A percentile compares a stretch with the other conserved stretches of the same genome.
phyloP scores from a whole-genome alignment of 23 red algal genomes.

The Gracilaria gracilis region DNA sequence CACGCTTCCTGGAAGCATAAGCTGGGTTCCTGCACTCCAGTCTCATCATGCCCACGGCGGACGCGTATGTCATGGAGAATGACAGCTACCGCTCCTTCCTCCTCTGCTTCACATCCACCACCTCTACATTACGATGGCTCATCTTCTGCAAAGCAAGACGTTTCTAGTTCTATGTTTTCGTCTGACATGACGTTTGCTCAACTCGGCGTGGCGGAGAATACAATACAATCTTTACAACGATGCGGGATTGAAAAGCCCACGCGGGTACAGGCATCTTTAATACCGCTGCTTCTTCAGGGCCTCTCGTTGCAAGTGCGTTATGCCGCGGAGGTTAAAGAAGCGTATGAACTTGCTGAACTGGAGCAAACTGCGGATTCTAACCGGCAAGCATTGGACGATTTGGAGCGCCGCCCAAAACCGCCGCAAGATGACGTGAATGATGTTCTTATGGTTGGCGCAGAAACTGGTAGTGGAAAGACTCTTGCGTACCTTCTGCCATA shows the following conservation, averaged over 20 bases:
- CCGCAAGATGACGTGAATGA: slow-evolving; percentile 61
- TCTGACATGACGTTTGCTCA: slow-evolving; percentile 31
- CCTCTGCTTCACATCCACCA: slow-evolving; percentile 7
- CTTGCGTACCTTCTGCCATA: slow-evolving; percentile 93
- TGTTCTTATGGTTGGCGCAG: slow-evolving; percentile 84
- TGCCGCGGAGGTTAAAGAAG: slow-evolving; percentile 10
- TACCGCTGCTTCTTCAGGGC: slow-evolving; percentile 63
- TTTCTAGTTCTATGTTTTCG: slow-evolving; percentile 53
- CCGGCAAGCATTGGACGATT: background rate
- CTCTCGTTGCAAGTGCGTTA: slow-evolving; percentile 41
- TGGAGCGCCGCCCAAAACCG: slow-evolving; percentile 4
- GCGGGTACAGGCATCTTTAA: slow-evolving; percentile 54
- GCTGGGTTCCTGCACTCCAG: background rate
- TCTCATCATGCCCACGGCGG: background rate
- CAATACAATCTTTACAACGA: background rate
- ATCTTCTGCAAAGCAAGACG: background rate
- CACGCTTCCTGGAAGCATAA: background rate
- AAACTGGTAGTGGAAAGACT: slow-evolving; percentile 95
- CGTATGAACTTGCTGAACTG: slow-evolving; percentile 26
- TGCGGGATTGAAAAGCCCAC: slow-evolving; percentile 56
- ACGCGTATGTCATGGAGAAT: background rate
- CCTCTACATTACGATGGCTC: background rate
- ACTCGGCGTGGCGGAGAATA: slow-evolving; percentile 36
- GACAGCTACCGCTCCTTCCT: background rate
- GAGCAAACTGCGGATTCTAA: slow-evolving; percentile 5